Percentiles rank a stretch among this genome's conserved stretches.
Conservation (phyloP, 768 basidiomycete genomes). For the Termitomyces sp. region DNA sequence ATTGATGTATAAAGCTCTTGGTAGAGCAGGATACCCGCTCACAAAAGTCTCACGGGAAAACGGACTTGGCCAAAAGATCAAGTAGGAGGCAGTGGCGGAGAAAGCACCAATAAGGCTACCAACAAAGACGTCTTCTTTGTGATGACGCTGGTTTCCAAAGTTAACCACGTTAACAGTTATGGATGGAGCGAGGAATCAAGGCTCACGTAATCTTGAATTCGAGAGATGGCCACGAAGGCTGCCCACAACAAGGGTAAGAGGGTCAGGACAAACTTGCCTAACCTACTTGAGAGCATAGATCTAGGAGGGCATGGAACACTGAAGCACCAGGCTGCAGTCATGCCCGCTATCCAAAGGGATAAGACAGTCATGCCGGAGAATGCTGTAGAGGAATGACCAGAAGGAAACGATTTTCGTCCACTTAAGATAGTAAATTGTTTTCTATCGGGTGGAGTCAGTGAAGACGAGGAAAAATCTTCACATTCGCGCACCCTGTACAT, state of each 20-base stretch:
- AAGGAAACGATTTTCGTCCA: conserved; percentile 63
- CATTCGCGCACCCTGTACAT: conserved; percentile 53
- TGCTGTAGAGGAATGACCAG: conserved; percentile 65
- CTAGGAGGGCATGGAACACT: conserved; percentile 29
- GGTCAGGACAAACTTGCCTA: conserved; percentile 44
- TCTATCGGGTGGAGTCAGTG: conserved; percentile 18
- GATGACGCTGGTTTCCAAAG: conserved; percentile 45
- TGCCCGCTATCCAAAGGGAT: conserved; percentile 60
- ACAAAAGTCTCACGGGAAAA: conserved; percentile 40
- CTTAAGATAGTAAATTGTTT: conserved; percentile 35
- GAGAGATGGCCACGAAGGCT: conserved; percentile 56
- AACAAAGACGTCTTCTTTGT: conserved; percentile 66
- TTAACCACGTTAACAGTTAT: too few relatives aligned
- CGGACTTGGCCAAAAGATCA: conserved; percentile 65
- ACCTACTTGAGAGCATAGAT: conserved; percentile 40
- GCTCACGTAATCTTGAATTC: conserved; percentile 64
- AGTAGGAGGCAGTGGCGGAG: conserved; percentile 47
- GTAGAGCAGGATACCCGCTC: conserved; percentile 26
- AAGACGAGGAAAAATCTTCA: neutral
- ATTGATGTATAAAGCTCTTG: conserved; percentile 39
- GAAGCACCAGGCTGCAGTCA: conserved; percentile 60
- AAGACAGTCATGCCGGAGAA: conserved; percentile 65
- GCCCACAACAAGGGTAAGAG: conserved; percentile 54
- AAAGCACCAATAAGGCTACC: conserved; percentile 56
- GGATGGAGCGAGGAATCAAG: neutral